phyloP scores from a whole-genome alignment of 225 moss, liverwort and hornwort genomes.

The Marchantia polymorpha region DNA sequence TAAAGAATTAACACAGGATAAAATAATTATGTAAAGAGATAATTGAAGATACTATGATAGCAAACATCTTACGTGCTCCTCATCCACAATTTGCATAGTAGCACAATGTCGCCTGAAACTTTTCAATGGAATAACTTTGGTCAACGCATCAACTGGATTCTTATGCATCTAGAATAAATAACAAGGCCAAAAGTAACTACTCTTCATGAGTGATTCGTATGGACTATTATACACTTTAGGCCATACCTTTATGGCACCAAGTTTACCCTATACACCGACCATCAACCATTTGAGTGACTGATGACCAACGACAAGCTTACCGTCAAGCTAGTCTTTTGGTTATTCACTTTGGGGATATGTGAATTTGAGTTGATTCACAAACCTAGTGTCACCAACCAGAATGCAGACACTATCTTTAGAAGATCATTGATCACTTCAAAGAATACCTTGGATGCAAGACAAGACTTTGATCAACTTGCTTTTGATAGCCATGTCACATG shows the following conservation, averaged over 20 bases:
- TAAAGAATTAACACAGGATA: no score
- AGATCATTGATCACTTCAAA: not conserved
- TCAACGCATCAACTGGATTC: no score
- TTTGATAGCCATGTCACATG: not conserved
- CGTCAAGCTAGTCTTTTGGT: constrained; percentile 10
- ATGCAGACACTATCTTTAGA: constrained; percentile 5
- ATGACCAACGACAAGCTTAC: constrained; percentile 16
- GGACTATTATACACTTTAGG: constrained; percentile 13
- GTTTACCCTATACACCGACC: constrained; percentile 11
- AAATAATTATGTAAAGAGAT: no score
- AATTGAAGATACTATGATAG: no score
- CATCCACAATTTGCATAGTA: no score
- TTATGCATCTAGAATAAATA: constrained; percentile 13
- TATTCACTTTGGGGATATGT: not conserved
- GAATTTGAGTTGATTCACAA: constrained; percentile 15
- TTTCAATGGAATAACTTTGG: no score
- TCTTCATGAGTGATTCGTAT: constrained; percentile 3
- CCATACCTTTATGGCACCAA: constrained; percentile 12
- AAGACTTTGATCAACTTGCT: not conserved
- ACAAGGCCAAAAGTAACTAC: constrained; percentile 8
- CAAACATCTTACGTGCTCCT: no score
- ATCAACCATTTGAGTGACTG: constrained; percentile 10
- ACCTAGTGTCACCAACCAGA: constrained; percentile 11
- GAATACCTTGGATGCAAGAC: not conserved
- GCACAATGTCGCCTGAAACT: no score